These are phyloP conservation scores for Mortierella sp. DNA, from an alignment of 371 early-diverging fungal species.

Conservation along the genomic window DNA sequence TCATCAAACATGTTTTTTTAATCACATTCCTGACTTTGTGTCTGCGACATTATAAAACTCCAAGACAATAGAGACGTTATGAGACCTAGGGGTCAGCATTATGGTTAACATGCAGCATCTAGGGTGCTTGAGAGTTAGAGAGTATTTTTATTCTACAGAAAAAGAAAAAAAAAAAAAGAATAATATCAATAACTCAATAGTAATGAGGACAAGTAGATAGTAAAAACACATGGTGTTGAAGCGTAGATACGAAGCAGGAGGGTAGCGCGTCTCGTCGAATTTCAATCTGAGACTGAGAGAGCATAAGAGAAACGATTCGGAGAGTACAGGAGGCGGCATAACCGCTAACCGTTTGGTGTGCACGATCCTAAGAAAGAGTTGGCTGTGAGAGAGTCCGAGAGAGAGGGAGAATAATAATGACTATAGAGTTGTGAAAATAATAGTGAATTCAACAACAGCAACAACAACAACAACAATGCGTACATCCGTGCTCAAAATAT, in stretches of 20 bases:
- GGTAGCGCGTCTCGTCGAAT: conserved; percentile 1
- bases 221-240: neutral
- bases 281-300: conserved; percentile 9
- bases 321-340: conserved; percentile 19
- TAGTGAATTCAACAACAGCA: too few species aligned
- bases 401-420: neutral
- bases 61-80: neutral
- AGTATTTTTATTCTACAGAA: neutral
- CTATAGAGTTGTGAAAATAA: neutral
- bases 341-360: conserved; percentile 1
- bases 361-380: neutral
- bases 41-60: conserved; percentile 12
- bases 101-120: neutral
- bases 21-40: conserved; percentile 11
- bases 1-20: neutral
- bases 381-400: too few species aligned
- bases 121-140: neutral
- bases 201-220: neutral
- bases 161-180: neutral
- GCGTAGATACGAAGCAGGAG: neutral
- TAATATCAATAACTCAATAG: neutral
- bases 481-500: conserved; percentile 22
- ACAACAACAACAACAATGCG: neutral
- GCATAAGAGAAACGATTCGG: conserved; percentile 15
- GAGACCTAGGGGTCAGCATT: conserved; percentile 4